Base-by-base conservation (phyloP, 2,329 filamentous ascomycete species). In the Aspergillus aculeatinus region DNA sequence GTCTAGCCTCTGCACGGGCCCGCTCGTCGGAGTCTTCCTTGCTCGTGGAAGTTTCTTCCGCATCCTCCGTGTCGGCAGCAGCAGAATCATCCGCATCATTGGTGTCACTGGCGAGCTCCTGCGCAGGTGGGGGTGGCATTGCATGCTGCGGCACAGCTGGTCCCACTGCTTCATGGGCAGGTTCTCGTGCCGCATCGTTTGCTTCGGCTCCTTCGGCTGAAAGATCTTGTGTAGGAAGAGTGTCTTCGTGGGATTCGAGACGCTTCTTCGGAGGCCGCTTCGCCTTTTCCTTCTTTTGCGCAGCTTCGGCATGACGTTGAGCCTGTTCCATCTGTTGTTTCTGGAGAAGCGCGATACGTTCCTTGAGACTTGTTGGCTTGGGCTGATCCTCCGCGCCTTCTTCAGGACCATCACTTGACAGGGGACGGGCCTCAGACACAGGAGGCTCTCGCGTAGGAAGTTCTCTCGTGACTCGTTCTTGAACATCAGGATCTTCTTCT, bases 271-370 rank as follows among this genome's bases (percentile, higher is more conserved):
- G 81, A 29, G 87, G 86, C 56, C 88, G 87, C 79, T 93, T 96
- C 11, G 91, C 88, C 77, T 96, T 96, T 69, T 96, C 92, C 74
- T 96, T 94, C 79, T 90, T 96, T 58, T 88, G 82, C 21, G 83
- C 83, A 16, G 89, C 86, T 42, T 95, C 91, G 7, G 90, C 90
- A 76, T 94, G 90, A 55, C 93, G 84, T 63, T 89, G 84, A 5
- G 93, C 91, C 72, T 95, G 91, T 72, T 98, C 95, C 73, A 91
- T 81, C 76, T 99, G 95, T 74, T 98, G 92, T 73, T 91, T 94
- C 75, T 99, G 95, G 16, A 99, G 81, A 55, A 96, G 81, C 29
- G 95, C 95, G 78, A 99, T 97, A 63, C 95, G 86, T 75, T 99
- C 95, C 77, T 98, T 99, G 63, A 99, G 76, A 67, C 91, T 97